Conservation (phyloP, 129 eudicot species). For the Chrysanthemum lavandulifolium region DNA sequence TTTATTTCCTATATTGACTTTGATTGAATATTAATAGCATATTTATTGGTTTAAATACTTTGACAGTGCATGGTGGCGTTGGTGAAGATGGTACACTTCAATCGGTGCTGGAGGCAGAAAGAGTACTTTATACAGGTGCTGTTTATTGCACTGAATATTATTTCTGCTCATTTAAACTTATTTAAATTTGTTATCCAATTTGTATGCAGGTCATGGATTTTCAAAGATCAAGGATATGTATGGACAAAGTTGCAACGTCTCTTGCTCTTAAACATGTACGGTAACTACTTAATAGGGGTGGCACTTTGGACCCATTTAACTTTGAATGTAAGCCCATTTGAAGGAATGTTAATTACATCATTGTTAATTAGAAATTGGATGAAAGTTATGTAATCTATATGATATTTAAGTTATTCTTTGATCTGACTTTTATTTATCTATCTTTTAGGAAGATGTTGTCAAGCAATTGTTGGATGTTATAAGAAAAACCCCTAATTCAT, state of each 20-base stretch:
- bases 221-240: constrained; percentile 65
- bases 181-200: too few relatives aligned
- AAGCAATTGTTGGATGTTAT: too few relatives aligned
- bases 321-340: too few relatives aligned
- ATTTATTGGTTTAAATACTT: constrained; percentile 23
- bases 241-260: constrained; percentile 96
- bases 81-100: constrained; percentile 98
- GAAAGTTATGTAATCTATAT: too few relatives aligned
- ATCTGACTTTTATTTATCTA: too few relatives aligned
- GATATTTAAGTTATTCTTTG: too few relatives aligned
- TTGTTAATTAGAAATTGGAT: too few relatives aligned
- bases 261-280: constrained; percentile 73
- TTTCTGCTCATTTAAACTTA: background rate
- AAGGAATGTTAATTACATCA: too few relatives aligned
- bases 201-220: too few relatives aligned
- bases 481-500: too few relatives aligned
- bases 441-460: too few relatives aligned
- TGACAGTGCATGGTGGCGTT: constrained; percentile 90
- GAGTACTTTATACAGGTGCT: constrained; percentile 76
- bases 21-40: background rate
- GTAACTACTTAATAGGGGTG: constrained; percentile 3
- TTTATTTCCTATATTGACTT: background rate
- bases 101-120: constrained; percentile 69
- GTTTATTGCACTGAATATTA: background rate
- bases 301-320: too few relatives aligned